Percentiles rank a stretch among this genome's conserved stretches.
phyloP scores from a whole-genome alignment of 805 yeast genomes.

The Spathaspora boniae region DNA sequence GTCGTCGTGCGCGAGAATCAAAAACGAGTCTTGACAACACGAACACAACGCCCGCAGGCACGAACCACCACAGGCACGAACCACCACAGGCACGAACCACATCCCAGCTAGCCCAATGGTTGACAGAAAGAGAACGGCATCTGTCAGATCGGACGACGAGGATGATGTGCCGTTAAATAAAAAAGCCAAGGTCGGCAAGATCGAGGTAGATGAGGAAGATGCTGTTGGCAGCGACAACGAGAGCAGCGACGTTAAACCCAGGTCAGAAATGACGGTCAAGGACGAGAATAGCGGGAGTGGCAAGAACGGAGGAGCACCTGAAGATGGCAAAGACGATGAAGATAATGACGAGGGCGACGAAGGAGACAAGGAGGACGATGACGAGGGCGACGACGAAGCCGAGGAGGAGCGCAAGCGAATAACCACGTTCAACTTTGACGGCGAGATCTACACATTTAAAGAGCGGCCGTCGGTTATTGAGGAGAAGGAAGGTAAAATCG shows the following conservation, averaged over 20 bases:
- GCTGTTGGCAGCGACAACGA: slow-evolving; percentile 23
- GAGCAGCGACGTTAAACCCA: slow-evolving; percentile 8
- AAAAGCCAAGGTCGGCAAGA: slow-evolving; percentile 20
- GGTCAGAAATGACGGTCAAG: slow-evolving; percentile 11
- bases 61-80: slow-evolving; percentile 5
- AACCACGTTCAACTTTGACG: slow-evolving; percentile 64
- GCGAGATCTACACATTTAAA: slow-evolving; percentile 74
- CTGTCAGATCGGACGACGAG: slow-evolving; percentile 24
- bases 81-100: not conserved
- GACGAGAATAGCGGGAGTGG: slow-evolving; percentile 17
- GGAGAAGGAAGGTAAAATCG: slow-evolving; percentile 89
- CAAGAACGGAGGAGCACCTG: slow-evolving; percentile 10
- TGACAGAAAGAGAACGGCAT: slow-evolving; percentile 30
- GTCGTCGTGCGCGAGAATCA: not conserved
- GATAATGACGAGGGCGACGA: slow-evolving; percentile 24
- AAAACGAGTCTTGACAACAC: too few relatives aligned
- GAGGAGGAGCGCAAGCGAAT: slow-evolving; percentile 41
- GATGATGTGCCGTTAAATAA: slow-evolving; percentile 23
- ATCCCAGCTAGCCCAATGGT: slow-evolving; percentile 18
- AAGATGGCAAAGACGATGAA: slow-evolving; percentile 12
- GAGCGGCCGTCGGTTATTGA: slow-evolving; percentile 94
- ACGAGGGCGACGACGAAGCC: slow-evolving; percentile 42
- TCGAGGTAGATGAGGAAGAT: slow-evolving; percentile 17
- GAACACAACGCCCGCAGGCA: too few relatives aligned
- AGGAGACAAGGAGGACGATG: slow-evolving; percentile 36